phyloP scores from a whole-genome alignment of 495 filamentous ascomycete species.

The Daldinia grandis region DNA sequence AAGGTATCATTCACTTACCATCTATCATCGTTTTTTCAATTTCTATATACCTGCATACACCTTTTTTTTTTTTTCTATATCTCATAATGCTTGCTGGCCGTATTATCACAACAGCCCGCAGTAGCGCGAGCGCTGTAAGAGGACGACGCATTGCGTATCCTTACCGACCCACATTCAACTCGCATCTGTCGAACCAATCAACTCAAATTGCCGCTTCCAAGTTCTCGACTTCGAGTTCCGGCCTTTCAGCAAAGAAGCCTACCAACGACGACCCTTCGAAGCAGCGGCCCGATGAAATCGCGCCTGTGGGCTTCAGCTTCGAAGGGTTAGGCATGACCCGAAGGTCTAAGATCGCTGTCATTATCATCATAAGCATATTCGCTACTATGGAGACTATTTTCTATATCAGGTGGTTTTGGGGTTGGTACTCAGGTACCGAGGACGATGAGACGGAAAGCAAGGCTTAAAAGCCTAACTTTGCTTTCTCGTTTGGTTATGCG shows the following conservation, averaged over 20 bases:
- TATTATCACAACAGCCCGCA: constrained; percentile 11
- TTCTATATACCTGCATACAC: no score
- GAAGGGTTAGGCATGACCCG: constrained; percentile 40
- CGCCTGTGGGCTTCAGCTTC: constrained; percentile 35
- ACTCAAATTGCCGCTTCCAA: neutral
- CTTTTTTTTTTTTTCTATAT: no score
- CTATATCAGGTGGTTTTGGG: constrained; percentile 38
- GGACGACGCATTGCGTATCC: constrained; percentile 12
- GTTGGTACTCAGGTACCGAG: constrained; percentile 21
- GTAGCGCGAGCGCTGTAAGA: constrained; percentile 28
- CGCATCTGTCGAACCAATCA: constrained; percentile 14
- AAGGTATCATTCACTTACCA: neutral
- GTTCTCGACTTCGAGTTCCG: constrained; percentile 26
- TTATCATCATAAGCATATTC: constrained; percentile 36
- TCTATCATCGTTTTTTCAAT: no score
- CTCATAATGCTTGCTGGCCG: constrained; percentile 29
- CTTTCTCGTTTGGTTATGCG: constrained; percentile 1
- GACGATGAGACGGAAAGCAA: constrained; percentile 18
- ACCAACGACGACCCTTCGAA: constrained; percentile 17
- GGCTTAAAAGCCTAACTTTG: constrained; percentile 11
- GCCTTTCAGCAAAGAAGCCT: constrained; percentile 11
- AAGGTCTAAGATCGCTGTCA: constrained; percentile 39
- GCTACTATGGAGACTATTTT: constrained; percentile 44
- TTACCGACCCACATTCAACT: constrained; percentile 8
- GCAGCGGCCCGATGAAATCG: constrained; percentile 14